Evolutionary conservation across 2,329 filamentous ascomycete genomes (phyloP), one percentile per base, ranked within the genome.

Genomic region (Juglanconis sp.): DNA sequence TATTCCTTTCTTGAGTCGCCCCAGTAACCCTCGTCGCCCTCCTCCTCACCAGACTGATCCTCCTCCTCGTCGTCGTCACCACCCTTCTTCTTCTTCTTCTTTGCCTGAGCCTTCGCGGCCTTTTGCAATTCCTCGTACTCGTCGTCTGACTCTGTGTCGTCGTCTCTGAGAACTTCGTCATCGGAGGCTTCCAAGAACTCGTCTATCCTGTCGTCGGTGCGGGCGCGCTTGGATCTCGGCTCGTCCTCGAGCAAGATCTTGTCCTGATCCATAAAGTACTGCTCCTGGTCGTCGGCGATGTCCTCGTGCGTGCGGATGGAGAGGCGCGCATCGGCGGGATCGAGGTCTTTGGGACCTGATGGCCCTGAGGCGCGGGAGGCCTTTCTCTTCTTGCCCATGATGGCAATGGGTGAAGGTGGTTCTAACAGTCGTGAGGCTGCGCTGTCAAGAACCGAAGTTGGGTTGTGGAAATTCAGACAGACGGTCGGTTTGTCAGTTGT

Each of bases 211-310:
- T 87, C 80, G 61, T 82, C 76, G 67, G 87, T 89, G 68, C 88
- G 86, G 69, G 87, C 82, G 65, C 91, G 87, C 78, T 97, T 97
- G 35, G 87, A 87, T 44, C 86, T 84, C 13, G 89, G 91, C 38
- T 83, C 89, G 66, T 96, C 92, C 35, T 96, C 91, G 42, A 99
- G 82, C 69, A 94, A 76, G 64, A 99, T 87, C 70, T 91, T 89
- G 75, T 99, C 95, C 65, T 90, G 86, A 65, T 93, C 89, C 62
- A 93, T 80, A 69, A 94, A 91, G 73, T 96, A 96, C 72, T 96
- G 92, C 73, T 99, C 95, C 73, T 96, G 92, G 1, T 92, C 96
- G 72, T 97, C 89, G 65, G 93, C 91, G 67, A 99, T 88, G 75
- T 96, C 92, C 74, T 94, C 87, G 73, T 84, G 94, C 2, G 85